These are phyloP conservation scores for Sphaerobolus stellatus DNA, from an alignment of 1,284 basidiomycete genomes.

Conservation along the genomic window DNA sequence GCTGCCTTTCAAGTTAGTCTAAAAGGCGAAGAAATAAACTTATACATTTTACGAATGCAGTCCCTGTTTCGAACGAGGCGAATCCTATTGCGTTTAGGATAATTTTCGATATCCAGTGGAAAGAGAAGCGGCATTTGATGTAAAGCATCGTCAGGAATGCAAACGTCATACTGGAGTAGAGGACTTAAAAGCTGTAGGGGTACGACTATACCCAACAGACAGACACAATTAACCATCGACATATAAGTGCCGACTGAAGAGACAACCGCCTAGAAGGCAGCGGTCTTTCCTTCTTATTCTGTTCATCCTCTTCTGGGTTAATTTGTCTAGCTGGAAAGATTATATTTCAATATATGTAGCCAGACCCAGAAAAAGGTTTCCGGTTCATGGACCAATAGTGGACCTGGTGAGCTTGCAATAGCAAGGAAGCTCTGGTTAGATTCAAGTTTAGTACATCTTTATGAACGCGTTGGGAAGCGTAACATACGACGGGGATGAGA, in stretches of 20 bases:
- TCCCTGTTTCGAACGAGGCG: constrained; percentile 37
- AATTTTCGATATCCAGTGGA: constrained; percentile 39
- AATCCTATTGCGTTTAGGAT: constrained; percentile 38
- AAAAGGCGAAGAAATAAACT: no score
- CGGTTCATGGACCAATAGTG: constrained; percentile 20
- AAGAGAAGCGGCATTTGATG: constrained; percentile 36
- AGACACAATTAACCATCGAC: constrained; percentile 37
- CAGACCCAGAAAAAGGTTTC: constrained; percentile 42
- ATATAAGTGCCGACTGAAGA: constrained; percentile 26
- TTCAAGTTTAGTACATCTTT: neutral
- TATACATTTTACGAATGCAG: constrained; percentile 38
- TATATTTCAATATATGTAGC: constrained; percentile 42
- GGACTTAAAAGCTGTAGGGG: constrained; percentile 29
- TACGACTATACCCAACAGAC: constrained; percentile 34
- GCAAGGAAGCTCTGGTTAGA: constrained; percentile 37
- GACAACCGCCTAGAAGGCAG: constrained; percentile 43
- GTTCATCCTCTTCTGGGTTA: constrained; percentile 37
- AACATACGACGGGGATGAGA: constrained; percentile 39
- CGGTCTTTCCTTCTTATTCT: constrained; percentile 47
- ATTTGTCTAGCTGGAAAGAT: constrained; percentile 45
- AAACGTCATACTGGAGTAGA: constrained; percentile 33
- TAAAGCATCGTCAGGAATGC: constrained; percentile 34
- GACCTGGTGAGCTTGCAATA: constrained; percentile 32
- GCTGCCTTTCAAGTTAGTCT: no score
- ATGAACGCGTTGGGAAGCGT: neutral